These are phyloP conservation scores for Escallonia rubra DNA, from an alignment of 129 eudicot genomes.

Conservation along the genomic window DNA sequence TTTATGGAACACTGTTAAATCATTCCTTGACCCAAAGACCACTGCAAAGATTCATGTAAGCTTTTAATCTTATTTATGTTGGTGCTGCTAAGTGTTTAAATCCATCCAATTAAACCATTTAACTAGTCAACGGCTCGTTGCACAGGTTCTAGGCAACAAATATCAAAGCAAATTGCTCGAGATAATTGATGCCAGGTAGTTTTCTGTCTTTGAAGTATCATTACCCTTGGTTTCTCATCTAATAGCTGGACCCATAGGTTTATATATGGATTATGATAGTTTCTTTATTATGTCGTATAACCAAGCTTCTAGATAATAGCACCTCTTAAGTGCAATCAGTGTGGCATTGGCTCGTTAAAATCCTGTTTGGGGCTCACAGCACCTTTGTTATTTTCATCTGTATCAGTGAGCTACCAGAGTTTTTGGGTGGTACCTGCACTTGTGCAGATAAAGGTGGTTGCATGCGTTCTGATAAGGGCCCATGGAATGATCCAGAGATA, in stretches of 20 bases:
- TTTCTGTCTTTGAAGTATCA: background rate
- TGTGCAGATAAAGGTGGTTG: slow-evolving; percentile 95
- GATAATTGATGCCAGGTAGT: slow-evolving; percentile 89
- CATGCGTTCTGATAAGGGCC: slow-evolving; percentile 89
- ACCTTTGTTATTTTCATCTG: slow-evolving; percentile 5
- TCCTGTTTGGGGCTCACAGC: background rate
- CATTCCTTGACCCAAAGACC: slow-evolving; percentile 98
- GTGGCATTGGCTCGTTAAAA: background rate
- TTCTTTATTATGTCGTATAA: slow-evolving; percentile 1
- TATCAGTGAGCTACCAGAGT: slow-evolving; percentile 83
- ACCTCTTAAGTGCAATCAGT: background rate
- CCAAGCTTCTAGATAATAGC: slow-evolving; percentile 12
- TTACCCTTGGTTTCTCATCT: too few relatives aligned
- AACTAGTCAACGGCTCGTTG: slow-evolving; percentile 7
- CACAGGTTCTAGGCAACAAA: slow-evolving; percentile 84
- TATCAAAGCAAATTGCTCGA: slow-evolving; percentile 90
- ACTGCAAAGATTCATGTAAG: slow-evolving; percentile 91
- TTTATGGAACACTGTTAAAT: slow-evolving; percentile 86
- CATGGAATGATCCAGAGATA: slow-evolving; percentile 92
- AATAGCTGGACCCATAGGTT: background rate
- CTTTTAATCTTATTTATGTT: background rate
- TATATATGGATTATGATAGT: background rate
- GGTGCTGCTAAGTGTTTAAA: background rate
- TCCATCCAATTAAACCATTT: slow-evolving; percentile 6
- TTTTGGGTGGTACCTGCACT: slow-evolving; percentile 90